Percentiles rank a stretch among this genome's conserved stretches.
Evolutionary conservation across 2,329 filamentous ascomycete species (phyloP).

Genomic region (Onygenales sp.): DNA sequence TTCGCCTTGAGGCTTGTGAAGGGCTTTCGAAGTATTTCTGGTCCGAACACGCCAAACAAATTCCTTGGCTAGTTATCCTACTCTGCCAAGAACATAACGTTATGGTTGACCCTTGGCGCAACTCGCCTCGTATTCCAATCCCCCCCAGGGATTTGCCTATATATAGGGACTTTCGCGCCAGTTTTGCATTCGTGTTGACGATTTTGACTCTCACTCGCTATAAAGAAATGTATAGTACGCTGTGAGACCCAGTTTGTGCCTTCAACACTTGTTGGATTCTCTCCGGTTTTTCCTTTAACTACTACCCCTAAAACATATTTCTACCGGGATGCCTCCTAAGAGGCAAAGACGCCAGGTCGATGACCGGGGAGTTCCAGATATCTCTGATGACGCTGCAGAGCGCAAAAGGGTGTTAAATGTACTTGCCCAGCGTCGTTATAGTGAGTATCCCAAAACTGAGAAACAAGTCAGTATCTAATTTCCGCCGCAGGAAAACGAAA

Average conservation of each 20-base stretch:
- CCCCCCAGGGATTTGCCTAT: neutral
- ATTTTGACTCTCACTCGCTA: too few species aligned
- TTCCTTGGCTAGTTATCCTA: too few species aligned
- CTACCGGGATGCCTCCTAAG: constrained; percentile 3
- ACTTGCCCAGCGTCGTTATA: constrained; percentile 44
- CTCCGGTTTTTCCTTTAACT: neutral
- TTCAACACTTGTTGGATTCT: neutral
- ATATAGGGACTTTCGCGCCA: neutral
- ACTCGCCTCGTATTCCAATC: neutral
- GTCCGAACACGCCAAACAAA: too few species aligned
- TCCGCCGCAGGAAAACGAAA: constrained; percentile 13
- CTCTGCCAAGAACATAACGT: constrained; percentile 2
- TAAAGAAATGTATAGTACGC: too few species aligned
- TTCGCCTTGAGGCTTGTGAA: too few species aligned
- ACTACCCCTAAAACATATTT: neutral
- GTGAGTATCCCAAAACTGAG: constrained; percentile 20
- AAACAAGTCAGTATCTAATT: neutral
- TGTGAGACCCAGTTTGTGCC: too few species aligned
- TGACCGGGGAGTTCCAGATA: constrained; percentile 36
- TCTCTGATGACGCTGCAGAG: constrained; percentile 43
- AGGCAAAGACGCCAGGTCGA: constrained; percentile 11
- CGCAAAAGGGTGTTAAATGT: constrained; percentile 47
- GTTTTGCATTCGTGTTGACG: too few species aligned
- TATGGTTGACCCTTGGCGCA: neutral
- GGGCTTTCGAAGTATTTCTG: too few species aligned